phyloP scores from a whole-genome alignment of 768 basidiomycete species.

The Auriculariales sp. region DNA sequence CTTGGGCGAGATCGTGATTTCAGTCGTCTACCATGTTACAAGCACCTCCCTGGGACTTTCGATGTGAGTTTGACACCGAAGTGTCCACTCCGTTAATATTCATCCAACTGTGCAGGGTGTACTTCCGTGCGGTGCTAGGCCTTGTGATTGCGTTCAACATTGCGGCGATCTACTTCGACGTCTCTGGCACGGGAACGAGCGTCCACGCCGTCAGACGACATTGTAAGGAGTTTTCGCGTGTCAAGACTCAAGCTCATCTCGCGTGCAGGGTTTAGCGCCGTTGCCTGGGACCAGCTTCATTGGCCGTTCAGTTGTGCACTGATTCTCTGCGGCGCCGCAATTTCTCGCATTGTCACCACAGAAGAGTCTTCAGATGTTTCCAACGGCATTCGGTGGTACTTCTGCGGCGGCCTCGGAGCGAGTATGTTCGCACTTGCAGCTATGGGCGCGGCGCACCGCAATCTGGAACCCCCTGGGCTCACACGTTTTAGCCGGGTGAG shows the following conservation, averaged over 20 bases:
- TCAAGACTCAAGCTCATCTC: too few relatives aligned
- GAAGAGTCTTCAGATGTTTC: constrained; percentile 9
- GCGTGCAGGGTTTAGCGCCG: constrained; percentile 8
- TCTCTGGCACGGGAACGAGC: constrained; percentile 1
- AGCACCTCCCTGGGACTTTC: background rate
- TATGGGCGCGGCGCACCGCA: constrained; percentile 11
- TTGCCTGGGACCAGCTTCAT: constrained; percentile 10
- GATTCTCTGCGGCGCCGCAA: constrained; percentile 13
- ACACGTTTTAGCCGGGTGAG: background rate
- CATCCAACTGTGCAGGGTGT: background rate
- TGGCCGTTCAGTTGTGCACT: constrained; percentile 14
- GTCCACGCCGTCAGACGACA: constrained; percentile 6
- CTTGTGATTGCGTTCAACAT: constrained; percentile 6
- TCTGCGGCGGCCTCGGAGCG: constrained; percentile 13
- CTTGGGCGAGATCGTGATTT: constrained; percentile 10
- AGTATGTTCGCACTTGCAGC: constrained; percentile 10
- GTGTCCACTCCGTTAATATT: too few relatives aligned
- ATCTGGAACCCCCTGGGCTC: constrained; percentile 5
- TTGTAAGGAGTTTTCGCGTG: too few relatives aligned
- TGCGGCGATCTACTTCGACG: constrained; percentile 7
- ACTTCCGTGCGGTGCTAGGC: constrained; percentile 4
- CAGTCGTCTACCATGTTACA: constrained; percentile 6
- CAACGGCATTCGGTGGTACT: constrained; percentile 10
- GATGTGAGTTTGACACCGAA: background rate
- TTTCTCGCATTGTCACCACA: constrained; percentile 8